Percentiles rank a stretch among this genome's conserved stretches.
phyloP scores from a whole-genome alignment of 2,329 filamentous ascomycete genomes.

The Nemania diffusa region DNA sequence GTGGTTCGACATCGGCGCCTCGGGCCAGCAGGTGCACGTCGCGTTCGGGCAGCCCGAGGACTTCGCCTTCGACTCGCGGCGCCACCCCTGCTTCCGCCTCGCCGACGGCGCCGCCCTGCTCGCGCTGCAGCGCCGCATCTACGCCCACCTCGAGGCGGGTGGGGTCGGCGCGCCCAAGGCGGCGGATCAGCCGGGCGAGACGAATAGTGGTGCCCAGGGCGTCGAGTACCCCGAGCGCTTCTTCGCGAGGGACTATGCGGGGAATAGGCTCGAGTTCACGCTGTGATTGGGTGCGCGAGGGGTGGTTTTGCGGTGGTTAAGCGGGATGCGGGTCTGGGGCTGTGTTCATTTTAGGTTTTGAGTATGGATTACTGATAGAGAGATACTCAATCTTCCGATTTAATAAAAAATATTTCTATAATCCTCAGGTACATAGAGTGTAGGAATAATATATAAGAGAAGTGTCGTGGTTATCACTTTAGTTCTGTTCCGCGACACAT shows the following conservation, averaged over 20 bases:
- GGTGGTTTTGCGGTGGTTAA: background rate
- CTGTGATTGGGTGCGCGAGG: conserved; percentile 45
- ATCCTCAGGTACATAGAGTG: too few species aligned
- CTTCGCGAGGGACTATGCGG: conserved; percentile 68
- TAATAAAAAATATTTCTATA: too few species aligned
- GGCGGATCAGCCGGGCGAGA: conserved; percentile 65
- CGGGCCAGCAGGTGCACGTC: conserved; percentile 67
- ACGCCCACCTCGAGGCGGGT: conserved; percentile 60
- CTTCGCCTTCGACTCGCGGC: conserved; percentile 52
- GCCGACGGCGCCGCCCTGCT: conserved; percentile 59
- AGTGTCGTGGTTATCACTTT: too few species aligned
- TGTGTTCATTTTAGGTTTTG: too few species aligned
- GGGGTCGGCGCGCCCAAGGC: conserved; percentile 61
- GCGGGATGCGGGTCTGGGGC: background rate
- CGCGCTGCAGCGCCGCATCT: conserved; percentile 59
- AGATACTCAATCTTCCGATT: too few species aligned
- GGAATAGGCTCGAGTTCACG: conserved; percentile 65
- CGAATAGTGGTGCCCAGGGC: conserved; percentile 56
- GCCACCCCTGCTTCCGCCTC: conserved; percentile 70
- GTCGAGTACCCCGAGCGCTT: conserved; percentile 70
- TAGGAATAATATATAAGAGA: too few species aligned
- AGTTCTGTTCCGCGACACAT: too few species aligned
- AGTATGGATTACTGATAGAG: too few species aligned
- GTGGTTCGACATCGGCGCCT: conserved; percentile 69
- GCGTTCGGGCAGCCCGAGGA: conserved; percentile 55